Percentiles rank a stretch among this genome's conserved stretches.
Evolutionary conservation across 2,329 filamentous ascomycete species (phyloP).

Genomic region (Cucurbitaria berberidis): DNA sequence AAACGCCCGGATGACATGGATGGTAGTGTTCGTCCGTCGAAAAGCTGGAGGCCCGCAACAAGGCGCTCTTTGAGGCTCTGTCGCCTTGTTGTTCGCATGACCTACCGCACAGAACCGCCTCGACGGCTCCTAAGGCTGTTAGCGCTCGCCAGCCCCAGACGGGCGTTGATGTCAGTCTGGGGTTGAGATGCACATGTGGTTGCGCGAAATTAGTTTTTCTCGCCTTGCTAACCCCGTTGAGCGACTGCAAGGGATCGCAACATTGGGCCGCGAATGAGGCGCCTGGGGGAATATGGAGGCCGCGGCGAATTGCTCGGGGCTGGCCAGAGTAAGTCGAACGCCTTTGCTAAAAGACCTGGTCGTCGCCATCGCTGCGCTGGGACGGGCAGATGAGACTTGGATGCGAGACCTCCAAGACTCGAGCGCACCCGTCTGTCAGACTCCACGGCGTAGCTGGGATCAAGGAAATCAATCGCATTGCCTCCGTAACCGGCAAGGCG

Average conservation of each 20-base stretch:
- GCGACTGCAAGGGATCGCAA: background rate
- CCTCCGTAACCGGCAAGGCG: constrained; percentile 4
- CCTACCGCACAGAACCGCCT: constrained; percentile 6
- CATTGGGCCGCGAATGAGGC: constrained; percentile 2
- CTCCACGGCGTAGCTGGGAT: background rate
- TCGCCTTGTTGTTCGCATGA: constrained; percentile 3
- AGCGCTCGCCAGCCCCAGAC: constrained; percentile 8
- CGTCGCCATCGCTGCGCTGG: background rate
- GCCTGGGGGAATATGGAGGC: constrained; percentile 5
- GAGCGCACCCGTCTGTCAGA: constrained; percentile 1
- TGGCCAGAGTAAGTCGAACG: background rate
- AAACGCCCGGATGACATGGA: too few species aligned
- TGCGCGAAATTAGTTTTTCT: constrained; percentile 2
- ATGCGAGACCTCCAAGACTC: background rate
- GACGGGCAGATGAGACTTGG: background rate
- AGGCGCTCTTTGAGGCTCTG: constrained; percentile 1
- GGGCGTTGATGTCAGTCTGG: constrained; percentile 1
- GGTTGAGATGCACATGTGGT: constrained; percentile 2
- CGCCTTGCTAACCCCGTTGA: background rate
- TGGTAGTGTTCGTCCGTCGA: background rate
- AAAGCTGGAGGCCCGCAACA: background rate
- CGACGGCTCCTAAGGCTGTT: constrained; percentile 1
- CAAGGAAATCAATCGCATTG: background rate
- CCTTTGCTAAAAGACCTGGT: background rate
- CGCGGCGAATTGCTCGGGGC: constrained; percentile 4